Base-by-base conservation (phyloP, 2,329 filamentous ascomycete genomes). In the Exophiala lecanii-corni region DNA sequence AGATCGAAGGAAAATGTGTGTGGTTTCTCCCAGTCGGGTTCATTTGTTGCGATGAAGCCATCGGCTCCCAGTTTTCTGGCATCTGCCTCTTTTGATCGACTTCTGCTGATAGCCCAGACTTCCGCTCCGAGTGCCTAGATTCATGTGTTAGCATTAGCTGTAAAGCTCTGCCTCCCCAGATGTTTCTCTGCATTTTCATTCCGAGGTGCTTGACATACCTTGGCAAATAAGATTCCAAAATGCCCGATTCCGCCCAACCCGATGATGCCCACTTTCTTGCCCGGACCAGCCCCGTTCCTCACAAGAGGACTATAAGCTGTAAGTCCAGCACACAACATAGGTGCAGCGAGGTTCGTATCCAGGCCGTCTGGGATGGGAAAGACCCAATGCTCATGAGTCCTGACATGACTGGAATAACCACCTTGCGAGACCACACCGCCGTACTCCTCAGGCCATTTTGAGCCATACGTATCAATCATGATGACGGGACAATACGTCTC, bases 371-470 rank as follows among this genome's bases (percentile, higher is more conserved):
- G 63, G 23, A 66, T 55, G 9, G 49, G 49, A 54, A 51, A 65
- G 6, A 68, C 56, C 58, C 76, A 89, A 69, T 88, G 83, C 65
- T 89, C 82, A 64, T 89, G 84, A 1, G 81, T 78, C 53, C 84
- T 75, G n/a, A 86, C 74, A 60, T 86, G 78, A 43, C 73, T 77
- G 3, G 77, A 70, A 62, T 81, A 83, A 16, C 80, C 79, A 43
- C 80, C 80, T 59, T 81, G 78, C 5, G 77, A 71, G 39, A 82
- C 67, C 35, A 82, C 32, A n/a, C 26, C 31, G 33, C 33, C 33
- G 16, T 35, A 35, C 33, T 35, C 16, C 12, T 36, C 39, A 13
- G 62, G 60, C 60, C 61, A 65, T 18, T 73, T 68, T 12, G 70
- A 68, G 61, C 67, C 68, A 55, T 72, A 73, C 12, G 70, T 73